Evolutionary conservation across 106 monocot species (phyloP).

Genomic region (Acanthochlamys bracteata): DNA sequence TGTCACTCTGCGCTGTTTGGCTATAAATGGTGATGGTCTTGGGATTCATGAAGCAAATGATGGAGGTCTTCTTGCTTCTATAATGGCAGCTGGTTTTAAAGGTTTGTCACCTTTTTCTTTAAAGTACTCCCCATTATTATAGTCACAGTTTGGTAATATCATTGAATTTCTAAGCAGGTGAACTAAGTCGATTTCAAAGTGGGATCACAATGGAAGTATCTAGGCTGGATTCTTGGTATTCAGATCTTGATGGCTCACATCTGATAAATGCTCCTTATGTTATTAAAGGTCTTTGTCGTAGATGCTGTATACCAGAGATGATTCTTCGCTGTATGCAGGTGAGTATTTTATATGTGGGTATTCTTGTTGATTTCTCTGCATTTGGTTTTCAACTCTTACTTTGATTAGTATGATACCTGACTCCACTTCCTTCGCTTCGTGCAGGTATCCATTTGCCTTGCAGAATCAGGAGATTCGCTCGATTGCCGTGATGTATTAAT

Average conservation of each 20-base stretch:
- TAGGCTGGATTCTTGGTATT: conserved; percentile 89
- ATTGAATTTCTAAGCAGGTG: conserved; percentile 40
- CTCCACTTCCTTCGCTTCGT: not conserved
- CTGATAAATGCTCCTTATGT: conserved; percentile 63
- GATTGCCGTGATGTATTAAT: conserved; percentile 56
- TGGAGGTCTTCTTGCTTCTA: conserved; percentile 85
- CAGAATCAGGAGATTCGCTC: conserved; percentile 50
- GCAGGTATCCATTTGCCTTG: conserved; percentile 70
- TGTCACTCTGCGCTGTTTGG: conserved; percentile 67
- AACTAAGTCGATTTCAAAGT: conserved; percentile 71
- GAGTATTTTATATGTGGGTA: not conserved
- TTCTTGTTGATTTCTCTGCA: not conserved
- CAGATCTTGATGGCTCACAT: conserved; percentile 39
- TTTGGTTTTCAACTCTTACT: not conserved
- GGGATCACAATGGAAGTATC: conserved; percentile 91
- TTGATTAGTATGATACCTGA: not conserved
- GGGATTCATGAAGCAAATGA: conserved; percentile 82
- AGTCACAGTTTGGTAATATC: not conserved
- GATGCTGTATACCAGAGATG: conserved; percentile 87
- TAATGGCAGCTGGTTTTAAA: conserved; percentile 91
- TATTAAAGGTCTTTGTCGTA: conserved; percentile 79
- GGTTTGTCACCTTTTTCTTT: conserved; percentile 27
- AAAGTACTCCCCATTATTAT: not conserved
- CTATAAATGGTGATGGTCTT: conserved; percentile 75
- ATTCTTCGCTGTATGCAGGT: conserved; percentile 99